These are phyloP conservation scores for Rhypophila decipiens DNA, from an alignment of 495 filamentous ascomycete genomes.

Conservation along the genomic window DNA sequence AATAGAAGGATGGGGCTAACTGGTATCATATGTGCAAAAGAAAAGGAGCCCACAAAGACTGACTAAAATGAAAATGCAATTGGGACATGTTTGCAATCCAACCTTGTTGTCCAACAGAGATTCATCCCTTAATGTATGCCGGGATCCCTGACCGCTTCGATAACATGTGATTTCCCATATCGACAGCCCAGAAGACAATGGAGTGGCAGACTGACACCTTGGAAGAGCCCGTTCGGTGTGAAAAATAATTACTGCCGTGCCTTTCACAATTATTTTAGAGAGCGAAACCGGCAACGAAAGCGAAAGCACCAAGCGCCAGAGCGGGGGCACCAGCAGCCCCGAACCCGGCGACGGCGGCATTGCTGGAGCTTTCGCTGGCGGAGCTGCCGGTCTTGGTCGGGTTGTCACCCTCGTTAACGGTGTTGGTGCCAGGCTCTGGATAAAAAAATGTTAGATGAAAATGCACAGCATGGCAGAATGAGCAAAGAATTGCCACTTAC, in stretches of 20 bases:
- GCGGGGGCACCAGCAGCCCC: slow-evolving; percentile 10
- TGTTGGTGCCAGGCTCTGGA: slow-evolving; percentile 20
- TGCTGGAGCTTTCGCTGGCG: slow-evolving; percentile 3
- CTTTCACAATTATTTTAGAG: slow-evolving; percentile 9
- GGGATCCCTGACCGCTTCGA: not conserved
- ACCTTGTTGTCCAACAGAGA: too few relatives aligned
- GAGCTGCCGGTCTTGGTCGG: slow-evolving; percentile 1
- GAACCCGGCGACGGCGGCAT: slow-evolving; percentile 11
- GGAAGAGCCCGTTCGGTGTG: not conserved
- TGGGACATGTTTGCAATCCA: not conserved
- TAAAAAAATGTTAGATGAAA: not conserved
- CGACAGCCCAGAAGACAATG: too few relatives aligned
- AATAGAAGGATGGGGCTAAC: too few relatives aligned
- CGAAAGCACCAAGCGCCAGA: slow-evolving; percentile 18
- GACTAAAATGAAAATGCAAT: not conserved
- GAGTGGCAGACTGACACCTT: not conserved
- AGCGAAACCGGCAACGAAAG: slow-evolving; percentile 17
- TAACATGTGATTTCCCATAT: not conserved
- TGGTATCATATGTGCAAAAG: not conserved
- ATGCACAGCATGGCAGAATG: not conserved
- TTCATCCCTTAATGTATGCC: not conserved
- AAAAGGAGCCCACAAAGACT: not conserved
- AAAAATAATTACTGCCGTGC: not conserved
- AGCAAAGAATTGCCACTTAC: slow-evolving; percentile 11
- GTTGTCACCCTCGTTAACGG: not conserved